These are phyloP conservation scores for Pleurotus djamor DNA, from an alignment of 768 basidiomycete genomes.

Conservation along the genomic window DNA sequence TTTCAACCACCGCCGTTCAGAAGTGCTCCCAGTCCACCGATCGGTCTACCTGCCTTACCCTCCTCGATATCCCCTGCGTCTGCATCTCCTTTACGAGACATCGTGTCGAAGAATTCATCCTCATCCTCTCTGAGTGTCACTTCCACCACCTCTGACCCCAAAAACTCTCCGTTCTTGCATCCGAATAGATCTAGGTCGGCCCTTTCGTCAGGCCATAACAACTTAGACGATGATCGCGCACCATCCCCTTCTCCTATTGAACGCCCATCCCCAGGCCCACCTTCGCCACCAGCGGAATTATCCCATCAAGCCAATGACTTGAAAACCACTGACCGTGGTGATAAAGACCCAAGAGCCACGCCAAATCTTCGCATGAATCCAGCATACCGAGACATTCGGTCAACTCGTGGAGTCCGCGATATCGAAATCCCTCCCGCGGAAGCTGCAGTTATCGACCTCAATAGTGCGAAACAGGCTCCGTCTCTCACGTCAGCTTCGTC, in stretches of 20 bases:
- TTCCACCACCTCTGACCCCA: background rate
- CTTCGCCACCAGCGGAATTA: background rate
- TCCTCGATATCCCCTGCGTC: conserved; percentile 5
- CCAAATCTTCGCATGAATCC: conserved; percentile 16
- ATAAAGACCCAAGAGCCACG: conserved; percentile 9
- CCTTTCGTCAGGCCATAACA: background rate
- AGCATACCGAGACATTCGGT: conserved; percentile 16
- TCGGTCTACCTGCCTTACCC: conserved; percentile 11
- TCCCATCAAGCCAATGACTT: background rate
- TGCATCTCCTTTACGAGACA: conserved; percentile 10
- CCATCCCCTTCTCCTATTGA: background rate
- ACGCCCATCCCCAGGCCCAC: background rate
- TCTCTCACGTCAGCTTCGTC: conserved; percentile 14
- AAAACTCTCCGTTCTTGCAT: background rate
- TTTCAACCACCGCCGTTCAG: conserved; percentile 23
- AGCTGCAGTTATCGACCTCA: conserved; percentile 12
- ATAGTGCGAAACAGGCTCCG: conserved; percentile 12
- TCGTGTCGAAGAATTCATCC: background rate
- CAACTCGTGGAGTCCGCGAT: conserved; percentile 26
- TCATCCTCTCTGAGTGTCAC: background rate
- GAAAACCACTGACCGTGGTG: background rate
- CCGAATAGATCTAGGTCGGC: background rate
- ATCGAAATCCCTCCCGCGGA: conserved; percentile 33
- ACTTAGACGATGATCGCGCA: conserved; percentile 1
- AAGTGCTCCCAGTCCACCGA: conserved; percentile 21